Percentiles rank a stretch among this genome's conserved stretches.
Evolutionary conservation across 108 stramenopile species (phyloP).

Genomic region (Conticribra weissflogii): DNA sequence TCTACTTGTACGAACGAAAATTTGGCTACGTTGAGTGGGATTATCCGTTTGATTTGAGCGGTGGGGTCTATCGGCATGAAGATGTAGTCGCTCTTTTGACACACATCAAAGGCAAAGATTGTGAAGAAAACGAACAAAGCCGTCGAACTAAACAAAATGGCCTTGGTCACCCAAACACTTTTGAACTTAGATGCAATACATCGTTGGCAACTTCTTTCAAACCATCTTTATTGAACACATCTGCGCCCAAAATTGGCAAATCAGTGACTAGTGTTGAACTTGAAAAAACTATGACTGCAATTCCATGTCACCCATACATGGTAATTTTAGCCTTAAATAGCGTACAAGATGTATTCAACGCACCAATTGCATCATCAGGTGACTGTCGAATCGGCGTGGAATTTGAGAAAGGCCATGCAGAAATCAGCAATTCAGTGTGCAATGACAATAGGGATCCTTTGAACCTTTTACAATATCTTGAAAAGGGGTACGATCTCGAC

Average conservation of each 20-base stretch:
- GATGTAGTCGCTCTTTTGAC: conserved; percentile 33
- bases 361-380: conserved; percentile 36
- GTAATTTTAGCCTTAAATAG: conserved; percentile 48
- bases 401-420: no score
- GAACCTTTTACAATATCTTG: conserved; percentile 28
- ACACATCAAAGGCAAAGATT: conserved; percentile 16
- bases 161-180: conserved; percentile 42
- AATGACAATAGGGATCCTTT: conserved; percentile 20
- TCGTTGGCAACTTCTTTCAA: background rate
- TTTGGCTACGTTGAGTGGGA: conserved; percentile 37
- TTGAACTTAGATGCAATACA: conserved; percentile 40
- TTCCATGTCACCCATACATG: conserved; percentile 32
- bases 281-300: conserved; percentile 25
- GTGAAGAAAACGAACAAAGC: conserved; percentile 6
- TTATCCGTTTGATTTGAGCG: conserved; percentile 54
- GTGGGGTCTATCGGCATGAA: conserved; percentile 35
- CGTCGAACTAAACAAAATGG: conserved; percentile 9
- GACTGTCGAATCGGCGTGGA: background rate
- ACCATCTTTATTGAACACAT: background rate
- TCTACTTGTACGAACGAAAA: conserved; percentile 33
- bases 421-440: background rate
- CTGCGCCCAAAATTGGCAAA: background rate
- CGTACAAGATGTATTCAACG: conserved; percentile 46
- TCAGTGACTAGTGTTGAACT: background rate
- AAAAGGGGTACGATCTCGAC: conserved; percentile 23